Evolutionary conservation across 2,329 filamentous ascomycete genomes (phyloP).

Genomic region (Byssothecium circinans): DNA sequence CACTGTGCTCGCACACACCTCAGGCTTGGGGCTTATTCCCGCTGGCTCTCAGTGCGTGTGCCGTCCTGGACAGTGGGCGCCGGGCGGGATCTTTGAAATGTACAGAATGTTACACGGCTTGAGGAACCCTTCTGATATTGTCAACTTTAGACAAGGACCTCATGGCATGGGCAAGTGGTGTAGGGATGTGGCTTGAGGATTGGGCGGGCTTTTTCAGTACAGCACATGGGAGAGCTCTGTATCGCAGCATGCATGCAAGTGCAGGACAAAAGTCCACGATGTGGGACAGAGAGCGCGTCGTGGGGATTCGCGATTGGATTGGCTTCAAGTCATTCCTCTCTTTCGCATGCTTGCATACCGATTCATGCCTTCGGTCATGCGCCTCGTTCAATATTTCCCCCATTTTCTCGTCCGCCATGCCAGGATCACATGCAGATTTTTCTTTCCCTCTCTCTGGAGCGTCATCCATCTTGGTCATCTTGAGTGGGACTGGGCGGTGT

Average conservation of each 20-base stretch:
- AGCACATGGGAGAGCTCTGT: too few species aligned
- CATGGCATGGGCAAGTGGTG: too few species aligned
- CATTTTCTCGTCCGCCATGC: slow-evolving; percentile 2
- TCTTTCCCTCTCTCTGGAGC: too few species aligned
- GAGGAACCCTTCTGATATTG: too few species aligned
- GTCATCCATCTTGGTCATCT: too few species aligned
- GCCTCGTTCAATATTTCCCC: slow-evolving; percentile 2
- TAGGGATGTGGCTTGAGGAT: too few species aligned
- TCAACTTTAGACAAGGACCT: too few species aligned
- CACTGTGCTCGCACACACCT: neutral
- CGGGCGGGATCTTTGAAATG: too few species aligned
- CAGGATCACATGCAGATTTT: neutral
- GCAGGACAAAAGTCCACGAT: neutral
- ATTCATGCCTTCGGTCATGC: slow-evolving; percentile 17
- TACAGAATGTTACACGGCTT: too few species aligned
- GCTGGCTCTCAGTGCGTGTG: neutral
- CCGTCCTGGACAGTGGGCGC: too few species aligned
- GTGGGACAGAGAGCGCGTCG: slow-evolving; percentile 16
- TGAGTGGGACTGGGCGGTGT: slow-evolving; percentile 2
- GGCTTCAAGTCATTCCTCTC: slow-evolving; percentile 1
- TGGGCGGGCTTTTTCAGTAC: too few species aligned
- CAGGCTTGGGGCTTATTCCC: neutral
- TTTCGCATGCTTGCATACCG: slow-evolving; percentile 9
- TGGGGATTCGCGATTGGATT: slow-evolving; percentile 1
- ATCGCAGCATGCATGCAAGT: slow-evolving; percentile 3